Base-by-base conservation (phyloP, 352 stramenopile species). In the Phytophthora quininea region DNA sequence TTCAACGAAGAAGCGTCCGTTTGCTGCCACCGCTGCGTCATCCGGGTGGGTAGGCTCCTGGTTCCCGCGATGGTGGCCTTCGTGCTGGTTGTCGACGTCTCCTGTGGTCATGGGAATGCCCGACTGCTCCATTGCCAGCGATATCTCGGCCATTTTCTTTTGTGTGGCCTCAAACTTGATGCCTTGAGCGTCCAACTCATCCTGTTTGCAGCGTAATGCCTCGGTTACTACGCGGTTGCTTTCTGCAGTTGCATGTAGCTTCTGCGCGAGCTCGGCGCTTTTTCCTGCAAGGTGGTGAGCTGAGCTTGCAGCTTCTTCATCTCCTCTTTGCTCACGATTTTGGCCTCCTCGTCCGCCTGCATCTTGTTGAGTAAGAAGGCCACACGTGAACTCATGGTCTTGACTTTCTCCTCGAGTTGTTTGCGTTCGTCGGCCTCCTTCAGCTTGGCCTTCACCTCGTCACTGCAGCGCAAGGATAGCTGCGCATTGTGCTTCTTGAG, bases 291-390 rank as follows among this genome's bases (percentile, higher is more conserved):
- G 30, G 77, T 96, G 29, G 91, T 82, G 46, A 98, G 83, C 65
- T 98, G 93, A 11, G 87, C 90, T 47, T 98, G 80, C 52, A 98
- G 91, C 62, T 98, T 98, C 76, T 98, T 98, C 30, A 89, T 85
- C 42, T 98, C 95, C 69, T 98, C 96, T 45, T 95, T 95, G 37
- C 84, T 89, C 54, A 96, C 91, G 46, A 98, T 91, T 58, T 96
- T 97, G 46, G 89, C 90, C 62, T 98, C 96, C 74, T 98, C 95
- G 62, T 99, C 95, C 9, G 89, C 92, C 64, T 99, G 95, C 82
- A 99, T 97, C 69, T 98, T 98, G 79, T 98, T 99, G 49, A 99
- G 88, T 37, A 99, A 60, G 69, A 98, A 98, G 15, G 89, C 89
- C 3, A 99, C 77, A 4, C 96, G 92, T 0, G 92, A 89, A 62